phyloP scores from a whole-genome alignment of 352 stramenopile genomes.

The Globisporangium heterothallicum region DNA sequence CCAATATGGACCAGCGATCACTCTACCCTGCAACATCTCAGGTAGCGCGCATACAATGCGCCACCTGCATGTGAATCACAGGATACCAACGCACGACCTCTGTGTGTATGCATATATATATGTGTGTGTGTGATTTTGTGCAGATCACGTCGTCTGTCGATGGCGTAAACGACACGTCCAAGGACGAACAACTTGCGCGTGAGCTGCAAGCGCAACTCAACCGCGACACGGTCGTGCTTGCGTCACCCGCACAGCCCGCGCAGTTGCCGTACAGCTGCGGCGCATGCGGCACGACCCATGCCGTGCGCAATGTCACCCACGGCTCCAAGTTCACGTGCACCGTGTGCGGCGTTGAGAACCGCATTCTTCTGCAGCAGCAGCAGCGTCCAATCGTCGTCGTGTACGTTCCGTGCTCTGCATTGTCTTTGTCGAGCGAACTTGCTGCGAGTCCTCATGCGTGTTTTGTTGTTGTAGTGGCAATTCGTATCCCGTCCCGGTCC shows the following conservation, averaged over 20 bases:
- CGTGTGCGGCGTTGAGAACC: slow-evolving; percentile 48
- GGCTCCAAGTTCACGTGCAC: slow-evolving; percentile 56
- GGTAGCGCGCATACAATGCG: background rate
- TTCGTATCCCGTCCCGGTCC: slow-evolving; percentile 48
- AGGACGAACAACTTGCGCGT: slow-evolving; percentile 48
- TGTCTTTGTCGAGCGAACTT: background rate
- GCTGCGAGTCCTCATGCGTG: background rate
- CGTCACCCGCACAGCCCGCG: slow-evolving; percentile 26
- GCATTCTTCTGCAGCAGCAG: slow-evolving; percentile 44
- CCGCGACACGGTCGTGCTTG: slow-evolving; percentile 28
- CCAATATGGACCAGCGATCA: background rate
- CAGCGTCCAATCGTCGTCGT: slow-evolving; percentile 36
- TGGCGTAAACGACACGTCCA: slow-evolving; percentile 19
- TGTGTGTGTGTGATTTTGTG: background rate
- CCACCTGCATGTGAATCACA: too few species aligned
- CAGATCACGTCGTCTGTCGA: too few species aligned
- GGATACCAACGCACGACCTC: background rate
- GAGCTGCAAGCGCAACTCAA: slow-evolving; percentile 52
- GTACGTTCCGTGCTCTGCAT: slow-evolving; percentile 21
- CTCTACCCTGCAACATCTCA: background rate
- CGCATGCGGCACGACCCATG: slow-evolving; percentile 48
- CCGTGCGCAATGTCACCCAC: slow-evolving; percentile 54
- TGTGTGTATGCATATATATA: background rate
- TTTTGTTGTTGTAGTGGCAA: slow-evolving; percentile 15
- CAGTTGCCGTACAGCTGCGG: slow-evolving; percentile 63